Evolutionary conservation across 768 basidiomycete genomes (phyloP), one percentile per base, ranked within the genome.

Genomic region (Lentinula guzmanii): DNA sequence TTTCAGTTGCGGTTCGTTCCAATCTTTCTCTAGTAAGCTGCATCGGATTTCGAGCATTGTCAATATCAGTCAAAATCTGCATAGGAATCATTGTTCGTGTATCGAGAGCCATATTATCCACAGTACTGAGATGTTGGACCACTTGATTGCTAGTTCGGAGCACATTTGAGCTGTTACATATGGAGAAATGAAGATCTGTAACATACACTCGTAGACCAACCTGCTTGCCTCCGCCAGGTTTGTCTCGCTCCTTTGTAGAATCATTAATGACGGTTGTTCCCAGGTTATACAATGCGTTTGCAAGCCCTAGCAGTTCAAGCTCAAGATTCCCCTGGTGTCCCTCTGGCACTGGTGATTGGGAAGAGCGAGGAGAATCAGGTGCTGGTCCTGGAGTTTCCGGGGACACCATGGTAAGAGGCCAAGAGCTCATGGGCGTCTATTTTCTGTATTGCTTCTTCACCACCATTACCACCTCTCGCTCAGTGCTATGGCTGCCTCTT

Each of bases 251-350:
- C 72, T 90, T 91, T 13, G 89, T 89, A 3, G 88, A 85, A 70
- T 93, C 91, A 52, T 87, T 89, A 67, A 92, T 86, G 21, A 91
- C 90, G 0, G 91, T 91, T 4, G 90, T 90, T 24, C 90, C 90
- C 6, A 93, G 76, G 65, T 91, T 91, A 68, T 92, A 92, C 28
- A 93, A 73, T 2, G 86, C 85, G 58, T 88, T 88, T 13, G 88
- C 89, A 15, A 93, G 84, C 0, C 87, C 90, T 28, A 91, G 75
- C 2, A 93, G 70, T 70, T 93, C 90, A 18, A 87, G 73, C 68
- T 92, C 90, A 16, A 91, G 70, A 66, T 91, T 89, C 7, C 90
- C 90, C 65, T 91, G 88, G 1, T 74, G 35, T 0, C 90, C 89
- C 1, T 77, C 67, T 6, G 90, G 90, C 0, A 86, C 79, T 34